Base-by-base conservation (phyloP, 1,139 yeast species). In the Geotrichum europaeum region DNA sequence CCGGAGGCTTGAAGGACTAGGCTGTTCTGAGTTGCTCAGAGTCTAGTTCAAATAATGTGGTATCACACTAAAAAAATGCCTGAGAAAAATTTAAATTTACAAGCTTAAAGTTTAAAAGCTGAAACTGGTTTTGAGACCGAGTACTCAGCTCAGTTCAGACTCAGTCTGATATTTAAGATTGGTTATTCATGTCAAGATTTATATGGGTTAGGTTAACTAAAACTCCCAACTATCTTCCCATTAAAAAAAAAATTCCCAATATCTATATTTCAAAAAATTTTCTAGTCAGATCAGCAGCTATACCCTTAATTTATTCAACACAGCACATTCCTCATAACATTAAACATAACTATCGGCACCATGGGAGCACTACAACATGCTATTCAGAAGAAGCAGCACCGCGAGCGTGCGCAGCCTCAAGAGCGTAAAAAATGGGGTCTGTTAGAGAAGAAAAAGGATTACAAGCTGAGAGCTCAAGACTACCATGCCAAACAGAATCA, bases 391-490 rank as follows among this genome's bases (percentile, higher is more conserved):
- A 94, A 90, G 70, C 98, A 94, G 79, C 99, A 94, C 70, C 79
- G 91, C 66, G 99, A 94, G 77, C 84, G 99, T 70, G 83, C 96
- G 10, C 99, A 94, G 75, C 87, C 91, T 2, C 78, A 78, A 55
- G 85, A 84, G 56, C 81, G 99, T 63, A 79, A 84, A 68, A 82
- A 81, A 70, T 85, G 81, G 75, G 98, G 98, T 49, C 83, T 91
- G 47, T 80, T 94, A 58, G 98, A 94, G 75, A 94, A 94, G 81
- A 95, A 94, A 79, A 92, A 92, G 75, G 99, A 94, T 75, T 94
- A 94, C 75, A 84, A 83, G 68, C 81, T 90, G 56, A 84, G 99
- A 74, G 96, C 98, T 0, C 85, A 83, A 56, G 96, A 94, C 72
- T 91, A 80, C 71, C 98, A 94, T 74, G 82, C 84, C 74, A 94